Evolutionary conservation across 2,329 filamentous ascomycete genomes (phyloP), one percentile per base, ranked within the genome.

Genomic region (Fusarium mundagurra): DNA sequence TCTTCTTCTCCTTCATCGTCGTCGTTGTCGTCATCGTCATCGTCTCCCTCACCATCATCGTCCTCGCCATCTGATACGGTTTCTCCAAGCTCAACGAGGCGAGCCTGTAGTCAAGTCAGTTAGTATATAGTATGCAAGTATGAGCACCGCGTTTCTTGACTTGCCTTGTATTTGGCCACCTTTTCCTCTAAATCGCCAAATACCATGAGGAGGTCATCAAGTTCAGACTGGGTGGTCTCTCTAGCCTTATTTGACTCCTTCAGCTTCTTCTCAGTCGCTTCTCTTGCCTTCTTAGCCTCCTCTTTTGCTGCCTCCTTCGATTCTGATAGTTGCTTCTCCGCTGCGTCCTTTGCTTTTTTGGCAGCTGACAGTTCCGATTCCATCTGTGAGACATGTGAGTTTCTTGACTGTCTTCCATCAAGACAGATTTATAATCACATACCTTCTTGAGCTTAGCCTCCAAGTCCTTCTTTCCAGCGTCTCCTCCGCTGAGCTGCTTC

Each of bases 171-270:
- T 76, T 89, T 90, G 47, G 88, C 87, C 55, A 91, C 86, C 83
- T 95, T 96, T 61, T 94, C 92, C 82, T 96, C 94, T 24, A 95
- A 80, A 79, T 96, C 94, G 20, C 90, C 91, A 82, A 95, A 94
- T 10, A 96, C 92, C 84, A 96, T 93, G 41, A 96, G 84, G 61
- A 96, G 86, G 81, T 96, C 94, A 75, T 96, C 94, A 51, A 96
- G 85, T 81, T 96, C 94, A 6, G 89, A 87, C 80, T 96, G 93
- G 10, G 88, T 87, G 4, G 88, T 84, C 69, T 90, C 87, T 63
- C 89, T 90, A 66, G 92, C 90, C 68, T 90, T 87, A 74, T 91
- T 89, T 71, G 89, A 91, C 29, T 80, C 76, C 8, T 69, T 67
- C 22, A 82, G 60, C 31, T 54, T 67, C 33, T 70, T 70, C 39